Conservation (phyloP, 2,329 filamentous ascomycete genomes). For the Decorospora gaudefroyi region DNA sequence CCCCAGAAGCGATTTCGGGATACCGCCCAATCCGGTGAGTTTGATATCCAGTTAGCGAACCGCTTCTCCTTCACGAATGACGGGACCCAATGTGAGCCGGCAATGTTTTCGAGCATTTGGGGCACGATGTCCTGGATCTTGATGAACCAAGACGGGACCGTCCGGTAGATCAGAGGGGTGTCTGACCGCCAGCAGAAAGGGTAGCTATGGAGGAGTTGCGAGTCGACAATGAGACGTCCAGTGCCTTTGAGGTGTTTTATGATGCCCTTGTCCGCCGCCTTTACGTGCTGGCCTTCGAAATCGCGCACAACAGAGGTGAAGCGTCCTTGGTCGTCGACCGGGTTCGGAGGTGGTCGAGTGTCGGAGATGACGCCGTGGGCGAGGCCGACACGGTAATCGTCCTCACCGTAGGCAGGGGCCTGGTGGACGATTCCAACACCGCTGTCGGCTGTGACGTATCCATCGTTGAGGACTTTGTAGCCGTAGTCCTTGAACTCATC, state of each 20-base stretch:
- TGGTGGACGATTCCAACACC: slow-evolving; percentile 96
- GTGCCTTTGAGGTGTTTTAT: slow-evolving; percentile 82
- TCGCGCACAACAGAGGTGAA: slow-evolving; percentile 79
- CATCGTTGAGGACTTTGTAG: slow-evolving; percentile 80
- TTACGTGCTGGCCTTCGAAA: slow-evolving; percentile 86
- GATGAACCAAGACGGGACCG: slow-evolving; percentile 94
- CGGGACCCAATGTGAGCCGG: slow-evolving; percentile 89
- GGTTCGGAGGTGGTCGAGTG: slow-evolving; percentile 80
- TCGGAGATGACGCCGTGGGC: slow-evolving; percentile 77
- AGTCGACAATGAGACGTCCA: slow-evolving; percentile 79
- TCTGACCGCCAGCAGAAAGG: slow-evolving; percentile 95
- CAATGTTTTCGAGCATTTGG: slow-evolving; percentile 87
- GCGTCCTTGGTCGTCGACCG: slow-evolving; percentile 80
- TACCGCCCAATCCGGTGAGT: slow-evolving; percentile 94
- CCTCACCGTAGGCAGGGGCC: slow-evolving; percentile 90
- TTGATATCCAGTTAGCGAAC: slow-evolving; percentile 88
- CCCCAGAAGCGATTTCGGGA: slow-evolving; percentile 95
- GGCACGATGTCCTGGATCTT: slow-evolving; percentile 82
- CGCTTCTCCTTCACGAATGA: slow-evolving; percentile 87
- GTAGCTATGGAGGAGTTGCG: slow-evolving; percentile 87
- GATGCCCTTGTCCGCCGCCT: slow-evolving; percentile 89
- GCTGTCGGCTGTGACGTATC: slow-evolving; percentile 85
- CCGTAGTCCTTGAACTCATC: slow-evolving; percentile 84
- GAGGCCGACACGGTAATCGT: slow-evolving; percentile 86
- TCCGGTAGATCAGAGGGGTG: slow-evolving; percentile 88